Conservation (phyloP, 2,329 filamentous ascomycete species). For the Alternaria sp. region DNA sequence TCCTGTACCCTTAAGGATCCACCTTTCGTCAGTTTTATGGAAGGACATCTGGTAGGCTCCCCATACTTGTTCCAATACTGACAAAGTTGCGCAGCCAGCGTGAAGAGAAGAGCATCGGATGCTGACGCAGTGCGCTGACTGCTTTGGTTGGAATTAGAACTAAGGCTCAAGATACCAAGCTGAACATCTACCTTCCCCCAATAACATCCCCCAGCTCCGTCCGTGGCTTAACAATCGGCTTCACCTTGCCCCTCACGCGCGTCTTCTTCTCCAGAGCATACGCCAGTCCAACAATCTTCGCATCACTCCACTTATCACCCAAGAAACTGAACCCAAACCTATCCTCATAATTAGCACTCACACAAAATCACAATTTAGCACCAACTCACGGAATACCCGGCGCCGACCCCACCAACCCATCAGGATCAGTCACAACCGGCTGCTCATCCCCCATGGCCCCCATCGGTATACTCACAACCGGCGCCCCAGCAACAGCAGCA, state of each 20-base stretch:
- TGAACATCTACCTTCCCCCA: background rate
- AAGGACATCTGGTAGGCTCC: background rate
- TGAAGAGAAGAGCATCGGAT: background rate
- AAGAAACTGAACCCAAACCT: background rate
- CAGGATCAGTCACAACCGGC: background rate
- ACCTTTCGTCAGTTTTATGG: background rate
- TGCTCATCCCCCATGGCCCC: background rate
- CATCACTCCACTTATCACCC: background rate
- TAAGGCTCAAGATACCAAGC: background rate
- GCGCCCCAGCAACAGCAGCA: background rate
- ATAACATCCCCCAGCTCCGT: background rate
- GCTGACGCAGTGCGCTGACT: background rate
- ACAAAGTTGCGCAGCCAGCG: background rate
- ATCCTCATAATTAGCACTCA: no score
- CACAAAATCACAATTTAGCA: no score
- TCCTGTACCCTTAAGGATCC: background rate
- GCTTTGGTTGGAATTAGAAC: accelerated
- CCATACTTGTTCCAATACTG: background rate
- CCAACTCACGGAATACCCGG: background rate
- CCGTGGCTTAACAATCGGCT: background rate
- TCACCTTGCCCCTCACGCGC: background rate
- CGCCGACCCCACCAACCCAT: background rate
- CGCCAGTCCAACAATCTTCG: background rate
- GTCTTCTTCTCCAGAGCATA: background rate
- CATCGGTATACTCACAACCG: background rate